Evolutionary conservation across 768 basidiomycete genomes (phyloP), one percentile per base, ranked within the genome.

Genomic region (Trametes elegans): DNA sequence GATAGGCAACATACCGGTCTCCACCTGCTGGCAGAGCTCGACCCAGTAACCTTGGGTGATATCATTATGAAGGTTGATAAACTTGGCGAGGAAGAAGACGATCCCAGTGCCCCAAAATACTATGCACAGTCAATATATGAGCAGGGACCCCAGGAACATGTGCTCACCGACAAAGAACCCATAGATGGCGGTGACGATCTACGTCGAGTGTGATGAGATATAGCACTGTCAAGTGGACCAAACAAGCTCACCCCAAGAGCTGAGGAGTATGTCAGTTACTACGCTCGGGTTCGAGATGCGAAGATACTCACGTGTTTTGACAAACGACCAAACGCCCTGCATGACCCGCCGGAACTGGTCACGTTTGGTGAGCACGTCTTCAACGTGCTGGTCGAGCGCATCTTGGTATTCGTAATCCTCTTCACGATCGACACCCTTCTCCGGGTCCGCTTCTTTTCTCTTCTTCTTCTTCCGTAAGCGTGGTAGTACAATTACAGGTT

Each of bases 51-150:
- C 84, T 71, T 92, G 85, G 0, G 75, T 79, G 49, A 87, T 78
- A 8, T 74, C 68, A 61, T 88, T 85, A 62, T 88, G 82, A 3
- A 88, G 70, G 63, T 88, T 83, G 67, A 93, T 91, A 40, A 83
- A 76, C 65, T 80, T 82, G 21, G 70, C 72, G 4, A 90, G 70
- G 69, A 92, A 85, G 47, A 92, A 69, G 13, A 92, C 87, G 58
- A 94, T 84, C 3, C 85, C 91, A 19, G 88, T 81, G 14, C 92
- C 91, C 91, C 90, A 94, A 63, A 94, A 93, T 0, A 86, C 91
- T 81, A 63, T 8, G 3, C 5, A 18, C 11, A 8, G 38, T 35
- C 16, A 13, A 32, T 23, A 6, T 5, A n/a, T 38, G 31, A 21
- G n/a, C 10, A 24, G 4, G 23, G 47, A 38, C 7, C 31, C 61